phyloP scores from a whole-genome alignment of 352 stramenopile genomes.

The Aphanomyces euteiches region DNA sequence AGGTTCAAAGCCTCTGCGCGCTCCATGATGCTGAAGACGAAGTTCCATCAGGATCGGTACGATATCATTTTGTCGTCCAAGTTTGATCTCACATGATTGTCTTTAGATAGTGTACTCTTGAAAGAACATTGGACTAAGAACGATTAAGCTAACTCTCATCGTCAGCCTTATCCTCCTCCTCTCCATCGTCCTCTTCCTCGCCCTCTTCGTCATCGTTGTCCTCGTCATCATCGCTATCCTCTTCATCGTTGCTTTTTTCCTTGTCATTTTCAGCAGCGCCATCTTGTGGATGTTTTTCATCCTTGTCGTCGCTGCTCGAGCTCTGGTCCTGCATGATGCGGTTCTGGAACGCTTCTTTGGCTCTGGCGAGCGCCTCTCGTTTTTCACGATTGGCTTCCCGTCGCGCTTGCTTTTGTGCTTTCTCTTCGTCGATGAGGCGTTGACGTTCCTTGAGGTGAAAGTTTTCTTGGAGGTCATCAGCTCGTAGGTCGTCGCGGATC shows the following conservation, averaged over 20 bases:
- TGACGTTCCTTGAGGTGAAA: constrained; percentile 59
- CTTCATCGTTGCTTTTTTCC: constrained; percentile 27
- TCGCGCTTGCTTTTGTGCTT: constrained; percentile 43
- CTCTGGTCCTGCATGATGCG: constrained; percentile 34
- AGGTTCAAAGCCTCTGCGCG: constrained; percentile 63
- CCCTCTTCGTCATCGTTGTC: constrained; percentile 32
- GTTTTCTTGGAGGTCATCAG: constrained; percentile 55
- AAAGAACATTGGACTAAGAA: background rate
- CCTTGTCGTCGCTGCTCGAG: constrained; percentile 13
- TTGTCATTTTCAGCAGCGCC: constrained; percentile 24
- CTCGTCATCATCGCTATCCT: constrained; percentile 32
- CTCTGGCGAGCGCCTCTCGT: constrained; percentile 47
- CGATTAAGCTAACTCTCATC: background rate
- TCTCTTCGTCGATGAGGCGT: constrained; percentile 44
- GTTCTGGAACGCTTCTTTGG: constrained; percentile 59
- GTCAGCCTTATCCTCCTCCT: constrained; percentile 1
- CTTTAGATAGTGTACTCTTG: constrained; percentile 19
- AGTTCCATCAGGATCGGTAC: constrained; percentile 2
- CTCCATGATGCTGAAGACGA: constrained; percentile 60
- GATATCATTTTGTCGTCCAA: background rate
- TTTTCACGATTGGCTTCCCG: constrained; percentile 54
- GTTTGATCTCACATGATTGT: background rate
- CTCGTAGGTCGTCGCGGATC: constrained; percentile 62
- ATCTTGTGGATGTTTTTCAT: background rate
- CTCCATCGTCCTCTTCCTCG: constrained; percentile 32